Conservation (phyloP, 129 eudicot genomes). For the Artemisia annua region DNA sequence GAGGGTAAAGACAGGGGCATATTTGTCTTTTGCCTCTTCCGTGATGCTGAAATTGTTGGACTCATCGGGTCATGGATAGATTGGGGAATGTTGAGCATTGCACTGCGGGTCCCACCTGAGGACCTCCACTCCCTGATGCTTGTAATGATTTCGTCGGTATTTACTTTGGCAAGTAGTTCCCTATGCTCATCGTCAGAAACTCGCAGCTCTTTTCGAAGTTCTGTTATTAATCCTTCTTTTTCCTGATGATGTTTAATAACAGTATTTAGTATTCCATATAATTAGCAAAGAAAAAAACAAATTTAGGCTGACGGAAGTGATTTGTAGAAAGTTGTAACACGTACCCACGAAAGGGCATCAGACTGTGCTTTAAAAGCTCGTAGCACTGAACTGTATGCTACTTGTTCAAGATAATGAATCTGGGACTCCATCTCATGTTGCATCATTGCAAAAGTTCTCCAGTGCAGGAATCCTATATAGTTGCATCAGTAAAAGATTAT, state of each 20-base stretch:
- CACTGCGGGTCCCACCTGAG: slow-evolving; percentile 58
- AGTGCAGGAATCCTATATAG: slow-evolving; percentile 39
- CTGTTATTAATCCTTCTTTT: slow-evolving; percentile 92
- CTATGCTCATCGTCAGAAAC: slow-evolving; percentile 98
- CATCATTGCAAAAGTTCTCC: slow-evolving; percentile 48
- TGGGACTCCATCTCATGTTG: slow-evolving; percentile 79
- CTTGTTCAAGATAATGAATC: slow-evolving; percentile 89
- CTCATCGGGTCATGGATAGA: slow-evolving; percentile 63
- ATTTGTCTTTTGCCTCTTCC: slow-evolving; percentile 11
- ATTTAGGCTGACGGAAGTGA: neutral
- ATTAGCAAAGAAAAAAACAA: neutral
- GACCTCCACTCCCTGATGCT: slow-evolving; percentile 96
- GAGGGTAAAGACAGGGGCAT: slow-evolving; percentile 44
- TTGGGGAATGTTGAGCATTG: slow-evolving; percentile 50
- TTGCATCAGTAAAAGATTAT: slow-evolving; percentile 36
- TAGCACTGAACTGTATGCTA: slow-evolving; percentile 86
- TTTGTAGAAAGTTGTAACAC: slow-evolving; percentile 2
- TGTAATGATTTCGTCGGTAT: slow-evolving; percentile 70
- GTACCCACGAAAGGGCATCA: slow-evolving; percentile 95
- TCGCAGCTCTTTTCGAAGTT: slow-evolving; percentile 90
- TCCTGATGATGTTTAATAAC: slow-evolving; percentile 43
- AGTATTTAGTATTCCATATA: slow-evolving; percentile 18
- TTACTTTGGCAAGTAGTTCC: slow-evolving; percentile 81
- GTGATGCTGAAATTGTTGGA: slow-evolving; percentile 71
- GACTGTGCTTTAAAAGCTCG: slow-evolving; percentile 98